Evolutionary conservation across 768 basidiomycete genomes (phyloP), one percentile per base, ranked within the genome.

Genomic region (Candolleomyces aberdarensis): DNA sequence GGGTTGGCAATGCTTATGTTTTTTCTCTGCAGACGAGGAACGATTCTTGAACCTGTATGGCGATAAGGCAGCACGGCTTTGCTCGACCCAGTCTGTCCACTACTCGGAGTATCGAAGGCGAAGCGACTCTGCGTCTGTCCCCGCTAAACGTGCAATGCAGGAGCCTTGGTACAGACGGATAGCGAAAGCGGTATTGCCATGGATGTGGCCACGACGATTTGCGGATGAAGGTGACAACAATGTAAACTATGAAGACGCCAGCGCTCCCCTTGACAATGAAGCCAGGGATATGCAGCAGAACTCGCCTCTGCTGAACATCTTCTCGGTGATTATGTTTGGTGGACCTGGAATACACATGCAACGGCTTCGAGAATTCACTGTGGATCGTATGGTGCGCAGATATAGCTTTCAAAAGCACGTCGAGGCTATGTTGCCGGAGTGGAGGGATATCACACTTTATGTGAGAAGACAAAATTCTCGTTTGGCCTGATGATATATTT

Each of bases 1-100:
- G n/a, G n/a, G 41, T 11, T 13, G n/a, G 41, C n/a, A 3, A 43
- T 43, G 11, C 5, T 11, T 13, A 43, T n/a, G 41, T 43, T 1
- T 43, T n/a, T 43, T 13, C 41, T 43, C 2, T n/a, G 41, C 48
- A 78, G 78, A 66, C 29, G 69, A 68, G 43, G 71, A 76, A 66
- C 67, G 76, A n/a, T 80, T 81, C 52, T 65, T 77, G 32, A 75
- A 82, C 61, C 75, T 80, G 32, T 69, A 80, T 63, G 82, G 82
- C 9, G 76, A 81, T 62, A 69, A 66, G 10, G 64, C 62, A n/a
- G 81, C 78, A 3, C 78, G 82, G 7, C 70, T 83, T 3, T 63
- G 71, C 54, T 68, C 71, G 2, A 71, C 75, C 47, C 78, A 78
- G 65, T 77, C 77, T 13, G 70, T 83, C 29, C 71, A 76, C 62